Evolutionary conservation across 1,139 yeast genomes (phyloP).

Genomic region (Suhomyces guaymorum): DNA sequence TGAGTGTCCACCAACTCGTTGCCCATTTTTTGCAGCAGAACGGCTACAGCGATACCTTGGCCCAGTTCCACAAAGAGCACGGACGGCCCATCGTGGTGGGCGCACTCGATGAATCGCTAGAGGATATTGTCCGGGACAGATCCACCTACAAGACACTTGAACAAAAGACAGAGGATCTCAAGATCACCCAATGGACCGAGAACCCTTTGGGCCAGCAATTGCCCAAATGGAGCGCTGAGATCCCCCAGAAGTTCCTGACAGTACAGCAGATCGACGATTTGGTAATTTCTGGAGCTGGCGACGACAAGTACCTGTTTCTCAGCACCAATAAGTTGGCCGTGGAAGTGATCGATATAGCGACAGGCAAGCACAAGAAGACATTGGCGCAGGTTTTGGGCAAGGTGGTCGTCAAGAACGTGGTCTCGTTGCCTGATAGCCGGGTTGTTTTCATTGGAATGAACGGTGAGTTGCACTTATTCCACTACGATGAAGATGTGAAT

Average conservation of each 20-base stretch:
- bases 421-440: slow-evolving; percentile 17
- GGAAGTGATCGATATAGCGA: slow-evolving; percentile 19
- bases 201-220: slow-evolving; percentile 7
- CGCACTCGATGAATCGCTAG: slow-evolving; percentile 41
- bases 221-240: slow-evolving; percentile 35
- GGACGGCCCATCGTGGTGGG: slow-evolving; percentile 31
- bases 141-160: slow-evolving; percentile 30
- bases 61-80: slow-evolving; percentile 49
- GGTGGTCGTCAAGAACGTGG: slow-evolving; percentile 39
- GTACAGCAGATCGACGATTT: slow-evolving; percentile 22
- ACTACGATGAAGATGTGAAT: slow-evolving; percentile 10
- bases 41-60: slow-evolving; percentile 47
- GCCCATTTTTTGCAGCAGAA: slow-evolving; percentile 57
- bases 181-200: slow-evolving; percentile 9
- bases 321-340: slow-evolving; percentile 31
- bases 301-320: slow-evolving; percentile 19
- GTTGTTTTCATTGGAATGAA: slow-evolving; percentile 43
- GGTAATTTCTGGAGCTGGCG: slow-evolving; percentile 25
- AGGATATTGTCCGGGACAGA: slow-evolving; percentile 54
- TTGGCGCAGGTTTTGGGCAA: slow-evolving; percentile 20
- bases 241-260: slow-evolving; percentile 20
- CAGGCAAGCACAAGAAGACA: slow-evolving; percentile 12
- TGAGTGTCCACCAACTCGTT: slow-evolving; percentile 36
- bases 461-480: slow-evolving; percentile 30
- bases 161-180: slow-evolving; percentile 16